Evolutionary conservation across 1,284 basidiomycete genomes (phyloP).

Genomic region (Puccinia coronata): DNA sequence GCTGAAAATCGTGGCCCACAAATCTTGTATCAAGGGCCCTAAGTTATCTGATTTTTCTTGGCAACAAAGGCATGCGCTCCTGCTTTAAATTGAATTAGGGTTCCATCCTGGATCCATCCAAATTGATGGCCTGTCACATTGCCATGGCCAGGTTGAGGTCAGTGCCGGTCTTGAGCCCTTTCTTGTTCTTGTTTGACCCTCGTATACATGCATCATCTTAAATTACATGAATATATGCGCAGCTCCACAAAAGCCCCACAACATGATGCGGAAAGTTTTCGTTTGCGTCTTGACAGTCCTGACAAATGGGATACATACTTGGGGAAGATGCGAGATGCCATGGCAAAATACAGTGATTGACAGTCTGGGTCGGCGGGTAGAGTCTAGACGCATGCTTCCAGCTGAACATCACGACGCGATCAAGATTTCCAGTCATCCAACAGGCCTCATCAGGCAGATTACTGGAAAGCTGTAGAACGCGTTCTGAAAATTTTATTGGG

Average conservation of each 20-base stretch:
- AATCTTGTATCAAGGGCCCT: too few species aligned
- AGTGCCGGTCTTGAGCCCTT: not conserved
- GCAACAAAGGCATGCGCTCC: too few species aligned
- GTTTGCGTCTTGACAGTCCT: too few species aligned
- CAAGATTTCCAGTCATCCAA: not conserved
- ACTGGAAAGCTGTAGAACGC: not conserved
- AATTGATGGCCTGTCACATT: not conserved
- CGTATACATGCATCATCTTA: not conserved
- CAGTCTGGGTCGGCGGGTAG: too few species aligned
- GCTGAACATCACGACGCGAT: constrained; percentile 17
- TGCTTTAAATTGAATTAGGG: too few species aligned
- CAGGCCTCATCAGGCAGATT: too few species aligned
- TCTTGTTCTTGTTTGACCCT: not conserved
- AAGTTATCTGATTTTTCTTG: too few species aligned
- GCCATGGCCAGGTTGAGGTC: not conserved
- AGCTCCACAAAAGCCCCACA: not conserved
- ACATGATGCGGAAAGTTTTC: constrained; percentile 9
- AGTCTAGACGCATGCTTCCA: constrained; percentile 14
- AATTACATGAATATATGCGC: too few species aligned
- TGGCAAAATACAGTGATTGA: not conserved
- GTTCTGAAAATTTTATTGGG: not conserved
- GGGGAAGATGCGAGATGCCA: not conserved
- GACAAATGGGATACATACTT: too few species aligned
- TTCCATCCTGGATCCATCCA: not conserved
- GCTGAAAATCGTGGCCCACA: too few species aligned